Conservation (phyloP, 2,329 filamentous ascomycete species). For the Fusarium sp. region DNA sequence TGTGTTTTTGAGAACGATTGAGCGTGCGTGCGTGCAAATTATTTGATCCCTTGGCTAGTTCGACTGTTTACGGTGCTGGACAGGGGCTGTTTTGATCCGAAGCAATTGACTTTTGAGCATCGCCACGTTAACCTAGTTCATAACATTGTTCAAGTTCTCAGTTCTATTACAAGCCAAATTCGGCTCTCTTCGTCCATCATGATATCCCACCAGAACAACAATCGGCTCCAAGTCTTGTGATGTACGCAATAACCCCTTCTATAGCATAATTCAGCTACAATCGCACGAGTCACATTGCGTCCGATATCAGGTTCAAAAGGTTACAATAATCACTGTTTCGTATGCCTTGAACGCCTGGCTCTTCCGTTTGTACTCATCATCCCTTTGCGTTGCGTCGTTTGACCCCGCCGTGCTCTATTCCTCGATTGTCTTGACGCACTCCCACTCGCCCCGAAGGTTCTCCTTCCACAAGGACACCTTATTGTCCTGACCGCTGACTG, state of each 20-base stretch:
- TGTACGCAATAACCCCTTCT: not conserved
- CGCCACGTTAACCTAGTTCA: slow-evolving; percentile 3
- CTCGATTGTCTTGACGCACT: slow-evolving; percentile 96
- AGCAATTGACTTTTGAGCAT: not conserved
- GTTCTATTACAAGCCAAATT: slow-evolving; percentile 19
- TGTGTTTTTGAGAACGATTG: not conserved
- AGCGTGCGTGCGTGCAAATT: not conserved
- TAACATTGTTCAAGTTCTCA: slow-evolving; percentile 11
- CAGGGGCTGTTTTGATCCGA: not conserved
- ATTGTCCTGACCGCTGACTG: slow-evolving; percentile 94
- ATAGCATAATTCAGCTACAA: slow-evolving; percentile 4
- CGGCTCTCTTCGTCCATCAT: not conserved
- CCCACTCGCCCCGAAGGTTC: slow-evolving; percentile 95
- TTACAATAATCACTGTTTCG: slow-evolving; percentile 42
- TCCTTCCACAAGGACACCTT: slow-evolving; percentile 99
- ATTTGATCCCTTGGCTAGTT: not conserved
- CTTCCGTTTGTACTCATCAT: slow-evolving; percentile 68
- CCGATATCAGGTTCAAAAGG: slow-evolving; percentile 30
- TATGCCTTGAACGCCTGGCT: slow-evolving; percentile 53
- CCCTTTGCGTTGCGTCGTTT: slow-evolving; percentile 57
- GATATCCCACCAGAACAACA: not conserved
- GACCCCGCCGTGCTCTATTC: slow-evolving; percentile 73
- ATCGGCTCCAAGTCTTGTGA: not conserved
- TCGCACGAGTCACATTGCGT: slow-evolving; percentile 21
- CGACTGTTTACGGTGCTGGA: not conserved